Percentiles rank a stretch among this genome's conserved stretches.
Conservation (phyloP, 2,329 filamentous ascomycete species). For the Colletotrichum chrysophilum region DNA sequence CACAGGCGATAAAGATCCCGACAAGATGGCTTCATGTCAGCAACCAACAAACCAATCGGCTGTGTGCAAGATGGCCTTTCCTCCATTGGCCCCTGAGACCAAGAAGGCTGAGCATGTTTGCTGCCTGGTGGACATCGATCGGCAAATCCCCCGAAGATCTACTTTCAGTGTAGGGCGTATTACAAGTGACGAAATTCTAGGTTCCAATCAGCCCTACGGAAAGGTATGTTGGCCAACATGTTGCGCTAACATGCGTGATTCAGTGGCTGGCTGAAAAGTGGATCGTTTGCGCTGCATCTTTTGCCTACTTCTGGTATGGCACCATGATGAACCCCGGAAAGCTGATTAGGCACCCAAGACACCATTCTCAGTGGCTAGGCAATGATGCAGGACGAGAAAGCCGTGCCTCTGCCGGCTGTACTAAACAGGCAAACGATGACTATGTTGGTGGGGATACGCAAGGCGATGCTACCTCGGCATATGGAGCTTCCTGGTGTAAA, state of each 20-base stretch:
- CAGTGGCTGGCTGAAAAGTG: not conserved
- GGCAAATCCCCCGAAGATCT: not conserved
- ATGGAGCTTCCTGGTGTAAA: not conserved
- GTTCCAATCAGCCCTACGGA: not conserved
- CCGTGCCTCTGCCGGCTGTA: not conserved
- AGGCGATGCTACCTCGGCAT: not conserved
- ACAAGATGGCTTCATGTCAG: not conserved
- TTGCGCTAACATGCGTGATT: not conserved
- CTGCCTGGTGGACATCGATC: not conserved
- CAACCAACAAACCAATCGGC: not conserved
- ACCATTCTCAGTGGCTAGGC: not conserved
- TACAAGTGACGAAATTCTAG: not conserved
- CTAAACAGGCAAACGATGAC: not conserved
- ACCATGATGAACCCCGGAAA: not conserved
- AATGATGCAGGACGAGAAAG: not conserved
- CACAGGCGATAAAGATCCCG: not conserved
- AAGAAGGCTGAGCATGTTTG: not conserved
- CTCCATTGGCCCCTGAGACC: not conserved
- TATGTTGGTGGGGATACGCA: not conserved
- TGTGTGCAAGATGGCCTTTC: not conserved
- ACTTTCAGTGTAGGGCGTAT: not conserved
- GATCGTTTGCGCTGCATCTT: not conserved
- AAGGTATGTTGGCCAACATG: not conserved
- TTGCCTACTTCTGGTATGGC: not conserved
- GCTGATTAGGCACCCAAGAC: not conserved